Conservation (phyloP, 371 early-diverging fungal species). For the Quaeritorhiza haematococci region DNA sequence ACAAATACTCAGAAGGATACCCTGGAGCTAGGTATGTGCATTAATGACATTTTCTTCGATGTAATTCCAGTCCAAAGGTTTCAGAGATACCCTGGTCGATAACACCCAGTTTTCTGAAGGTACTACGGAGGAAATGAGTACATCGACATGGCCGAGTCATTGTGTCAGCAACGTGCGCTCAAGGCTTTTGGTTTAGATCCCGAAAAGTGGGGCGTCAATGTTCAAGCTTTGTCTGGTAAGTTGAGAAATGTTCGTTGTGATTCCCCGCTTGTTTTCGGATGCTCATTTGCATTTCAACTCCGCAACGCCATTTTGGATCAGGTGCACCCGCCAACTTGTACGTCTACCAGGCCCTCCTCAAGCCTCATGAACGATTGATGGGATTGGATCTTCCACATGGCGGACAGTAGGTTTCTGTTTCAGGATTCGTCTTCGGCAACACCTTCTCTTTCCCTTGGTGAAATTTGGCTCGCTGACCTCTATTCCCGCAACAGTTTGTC, state of each 20-base stretch:
- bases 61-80: too few relatives aligned
- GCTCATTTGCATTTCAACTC: not conserved
- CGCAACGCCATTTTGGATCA: slow-evolving; percentile 1
- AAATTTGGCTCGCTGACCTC: not conserved
- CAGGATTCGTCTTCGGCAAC: too few relatives aligned
- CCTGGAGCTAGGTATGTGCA: slow-evolving; percentile 91
- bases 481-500: slow-evolving; percentile 65
- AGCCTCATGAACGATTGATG: slow-evolving; percentile 98
- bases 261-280: not conserved
- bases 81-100: slow-evolving; percentile 11
- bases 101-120: slow-evolving; percentile 25
- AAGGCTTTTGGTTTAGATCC: slow-evolving; percentile 85
- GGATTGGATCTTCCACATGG: slow-evolving; percentile 98
- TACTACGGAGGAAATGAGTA: slow-evolving; percentile 99
- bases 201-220: slow-evolving; percentile 98
- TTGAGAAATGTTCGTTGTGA: too few relatives aligned
- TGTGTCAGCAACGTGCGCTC: slow-evolving; percentile 96
- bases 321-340: slow-evolving; percentile 97
- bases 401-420: slow-evolving; percentile 78
- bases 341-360: slow-evolving; percentile 93
- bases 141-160: slow-evolving; percentile 92
- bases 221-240: slow-evolving; percentile 94
- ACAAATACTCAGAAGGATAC: slow-evolving; percentile 99
- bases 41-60: slow-evolving; percentile 5
- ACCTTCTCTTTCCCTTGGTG: not conserved